Base-by-base conservation (phyloP, 495 filamentous ascomycete genomes). In the Penicillium atrosanguineum region DNA sequence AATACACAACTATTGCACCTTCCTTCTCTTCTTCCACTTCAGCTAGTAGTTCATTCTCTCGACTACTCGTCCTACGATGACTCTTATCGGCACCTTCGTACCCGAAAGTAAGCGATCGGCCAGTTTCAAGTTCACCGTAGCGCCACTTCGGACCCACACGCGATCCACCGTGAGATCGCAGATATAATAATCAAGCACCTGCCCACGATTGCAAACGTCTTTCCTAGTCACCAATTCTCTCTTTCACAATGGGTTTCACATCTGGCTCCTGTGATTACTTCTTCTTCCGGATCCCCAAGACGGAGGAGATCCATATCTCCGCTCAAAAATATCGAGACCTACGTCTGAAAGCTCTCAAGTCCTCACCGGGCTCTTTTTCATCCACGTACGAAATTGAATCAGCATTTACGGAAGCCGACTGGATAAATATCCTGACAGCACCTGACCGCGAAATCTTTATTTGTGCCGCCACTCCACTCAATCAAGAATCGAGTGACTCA, bases 341-440 rank as follows among this genome's bases (percentile, higher is more conserved):
- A 14, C 69, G 69, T 36, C 41, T 64, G 2, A 45, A 50, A 26
- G 61, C 54, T 8, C 23, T 64, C 19, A 29, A 50, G 16, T 26
- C 44, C 23, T 56, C 71, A 29, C 63, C 71, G 0, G 44, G 20
- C 20, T 69, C 71, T 6, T 74, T 70, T 48, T 56, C 65, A 28
- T 67, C 63, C 3, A 72, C 71, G 3, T 68, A 68, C 38, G 69
- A 64, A 7, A 55, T 57, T 18, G 69, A 74, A 55, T 60, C 68
- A 1, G 44, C 58, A 1, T 60, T 69, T 44, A 44, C 59, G 2
- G 56, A 65, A n/a, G 28, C 53, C 3, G 50, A 69, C 19, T 72
- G 71, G 69, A 44, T 56, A 1, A 36, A 55, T 8, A 61, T 55
- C 8, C 45, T 74, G 6, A 57, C 61, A 11, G 23, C 46, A 0